Base-by-base conservation (phyloP, 2,329 filamentous ascomycete species). In the Fusarium papillatum region DNA sequence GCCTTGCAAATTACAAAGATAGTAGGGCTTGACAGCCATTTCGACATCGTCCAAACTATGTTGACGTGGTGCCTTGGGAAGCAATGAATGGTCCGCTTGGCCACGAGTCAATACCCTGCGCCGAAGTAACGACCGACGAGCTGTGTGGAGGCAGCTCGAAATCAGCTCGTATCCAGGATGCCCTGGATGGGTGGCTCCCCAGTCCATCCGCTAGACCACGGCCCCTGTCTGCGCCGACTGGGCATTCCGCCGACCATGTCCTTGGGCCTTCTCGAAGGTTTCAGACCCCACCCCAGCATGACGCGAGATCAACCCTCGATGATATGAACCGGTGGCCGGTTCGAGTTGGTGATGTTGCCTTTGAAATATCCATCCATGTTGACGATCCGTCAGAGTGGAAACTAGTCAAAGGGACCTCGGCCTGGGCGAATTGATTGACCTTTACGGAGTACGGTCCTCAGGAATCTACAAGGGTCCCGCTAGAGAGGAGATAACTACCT, bases 261-360 rank as follows among this genome's bases (percentile, higher is more conserved):
- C 79, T 77, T 80, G 79, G 79, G 78, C 77, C 77, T 80, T 80
- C 79, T 78, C 74, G 79, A 80, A 80, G 78, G 79, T 80, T 80
- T 80, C 77, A 79, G 70, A 73, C 72, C 65, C 53, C 71, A 71
- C 63, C 70, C 75, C 69, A 76, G 76, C 76, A 79, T 79, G 74
- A 74, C 68, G 78, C 76, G 70, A 80, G 77, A 80, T 79, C 78
- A 80, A 67, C 70, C 68, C 72, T 75, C 67, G 68, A 75, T 76
- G 69, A 78, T 74, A 75, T 77, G 77, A 75, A 78, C 61, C 43
- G 76, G 74, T 77, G 66, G 67, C 70, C 69, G 70, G 71, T 64
- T 75, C 68, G 65, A 63, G 71, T 68, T 72, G 55, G 59, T 68
- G 64, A 71, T 73, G 59, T 67, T 76, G 60, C 66, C 53, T 76